phyloP scores from a whole-genome alignment of 176 grass and related monocot genomes.

The Phoenix roebelenii region DNA sequence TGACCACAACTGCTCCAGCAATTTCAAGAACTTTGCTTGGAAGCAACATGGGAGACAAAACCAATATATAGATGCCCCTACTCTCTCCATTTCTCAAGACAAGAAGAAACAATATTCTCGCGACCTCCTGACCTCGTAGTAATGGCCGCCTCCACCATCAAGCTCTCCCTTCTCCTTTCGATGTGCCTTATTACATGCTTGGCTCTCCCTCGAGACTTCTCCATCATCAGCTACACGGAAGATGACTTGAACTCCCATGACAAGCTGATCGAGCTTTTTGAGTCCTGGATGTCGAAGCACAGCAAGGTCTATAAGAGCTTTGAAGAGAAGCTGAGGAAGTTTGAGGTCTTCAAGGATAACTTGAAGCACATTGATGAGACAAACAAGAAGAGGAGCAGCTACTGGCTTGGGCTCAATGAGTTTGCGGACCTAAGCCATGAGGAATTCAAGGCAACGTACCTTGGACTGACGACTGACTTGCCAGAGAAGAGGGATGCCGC shows the following conservation, averaged over 20 bases:
- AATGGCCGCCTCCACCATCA: too few species aligned
- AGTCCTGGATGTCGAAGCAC: background rate
- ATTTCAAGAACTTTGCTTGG: too few species aligned
- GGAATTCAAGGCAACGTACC: background rate
- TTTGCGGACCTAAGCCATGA: background rate
- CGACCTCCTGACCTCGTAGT: too few species aligned
- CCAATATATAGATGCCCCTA: too few species aligned
- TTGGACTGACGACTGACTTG: background rate
- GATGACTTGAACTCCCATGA: background rate
- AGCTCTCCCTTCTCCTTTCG: too few species aligned
- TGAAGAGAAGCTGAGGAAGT: background rate
- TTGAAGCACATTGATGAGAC: background rate
- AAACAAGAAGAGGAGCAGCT: background rate
- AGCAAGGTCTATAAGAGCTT: background rate
- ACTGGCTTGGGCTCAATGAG: slow-evolving; percentile 2
- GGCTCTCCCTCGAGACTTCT: background rate
- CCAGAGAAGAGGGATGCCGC: background rate
- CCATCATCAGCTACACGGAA: background rate
- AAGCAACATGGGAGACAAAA: too few species aligned
- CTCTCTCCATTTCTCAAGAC: too few species aligned
- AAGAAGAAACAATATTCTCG: too few species aligned
- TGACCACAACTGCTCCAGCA: too few species aligned
- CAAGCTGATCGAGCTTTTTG: background rate
- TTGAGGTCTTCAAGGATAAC: background rate
- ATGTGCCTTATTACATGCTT: too few species aligned